A percentile compares a stretch with the other conserved stretches of the same genome.
Conservation (phyloP, 2,329 filamentous ascomycete genomes). For the Ophiostoma himal-ulmi region DNA sequence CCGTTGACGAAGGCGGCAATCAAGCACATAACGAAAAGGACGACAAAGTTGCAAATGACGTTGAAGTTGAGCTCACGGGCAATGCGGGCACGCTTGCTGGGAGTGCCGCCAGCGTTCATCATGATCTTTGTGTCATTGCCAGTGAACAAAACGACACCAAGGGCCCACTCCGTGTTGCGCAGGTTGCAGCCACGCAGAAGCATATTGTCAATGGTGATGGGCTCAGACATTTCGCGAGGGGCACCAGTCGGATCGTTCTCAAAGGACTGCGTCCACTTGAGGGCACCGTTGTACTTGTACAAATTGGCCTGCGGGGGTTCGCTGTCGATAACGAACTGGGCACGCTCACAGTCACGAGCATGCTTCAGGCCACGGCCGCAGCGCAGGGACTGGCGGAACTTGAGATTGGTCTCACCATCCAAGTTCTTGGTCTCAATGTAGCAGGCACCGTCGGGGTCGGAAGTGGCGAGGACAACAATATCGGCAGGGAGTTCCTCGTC, state of each 20-base stretch:
- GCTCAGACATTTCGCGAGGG: slow-evolving; percentile 76
- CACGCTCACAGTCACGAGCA: slow-evolving; percentile 83
- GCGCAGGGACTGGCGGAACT: slow-evolving; percentile 85
- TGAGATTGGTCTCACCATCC: slow-evolving; percentile 96
- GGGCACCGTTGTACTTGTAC: slow-evolving; percentile 87
- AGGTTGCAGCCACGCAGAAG: slow-evolving; percentile 89
- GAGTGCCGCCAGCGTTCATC: slow-evolving; percentile 94
- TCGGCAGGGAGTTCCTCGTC: slow-evolving; percentile 94
- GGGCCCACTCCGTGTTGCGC: slow-evolving; percentile 91
- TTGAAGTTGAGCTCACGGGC: slow-evolving; percentile 94
- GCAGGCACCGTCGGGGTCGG: slow-evolving; percentile 87
- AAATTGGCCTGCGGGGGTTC: slow-evolving; percentile 89
- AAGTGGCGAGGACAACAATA: slow-evolving; percentile 85
- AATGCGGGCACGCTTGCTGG: slow-evolving; percentile 86
- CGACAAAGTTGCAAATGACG: slow-evolving; percentile 90
- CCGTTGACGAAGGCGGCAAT: slow-evolving; percentile 81
- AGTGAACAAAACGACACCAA: slow-evolving; percentile 90
- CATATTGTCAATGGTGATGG: slow-evolving; percentile 91
- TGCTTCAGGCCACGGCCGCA: slow-evolving; percentile 78
- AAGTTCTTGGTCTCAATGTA: slow-evolving; percentile 98
- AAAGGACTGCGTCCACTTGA: slow-evolving; percentile 76
- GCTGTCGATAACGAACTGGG: slow-evolving; percentile 83
- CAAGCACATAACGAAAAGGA: slow-evolving; percentile 85
- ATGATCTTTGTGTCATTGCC: slow-evolving; percentile 98
- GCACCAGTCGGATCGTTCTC: slow-evolving; percentile 53